Evolutionary conservation across 768 basidiomycete species (phyloP).

Genomic region (Sarcomyxa edulis): DNA sequence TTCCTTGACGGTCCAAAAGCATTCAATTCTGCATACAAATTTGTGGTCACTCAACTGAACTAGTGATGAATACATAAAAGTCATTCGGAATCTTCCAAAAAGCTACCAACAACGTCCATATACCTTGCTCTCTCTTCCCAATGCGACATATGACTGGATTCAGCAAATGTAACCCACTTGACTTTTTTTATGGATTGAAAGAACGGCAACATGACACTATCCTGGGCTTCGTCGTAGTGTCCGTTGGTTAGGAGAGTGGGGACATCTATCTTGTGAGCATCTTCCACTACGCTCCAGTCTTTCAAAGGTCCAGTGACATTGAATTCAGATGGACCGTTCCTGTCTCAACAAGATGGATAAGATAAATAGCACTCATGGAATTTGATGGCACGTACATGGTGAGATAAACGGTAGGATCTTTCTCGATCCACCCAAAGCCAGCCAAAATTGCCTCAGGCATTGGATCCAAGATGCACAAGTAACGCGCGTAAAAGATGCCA

Average conservation of each 20-base stretch:
- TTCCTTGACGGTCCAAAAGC: too few relatives aligned
- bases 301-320: conserved; percentile 20
- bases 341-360: conserved; percentile 4
- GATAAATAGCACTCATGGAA: not conserved
- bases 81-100: conserved; percentile 13
- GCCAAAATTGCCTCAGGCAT: conserved; percentile 19
- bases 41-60: too few relatives aligned
- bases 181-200: conserved; percentile 21
- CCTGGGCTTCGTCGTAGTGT: conserved; percentile 30
- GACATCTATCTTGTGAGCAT: conserved; percentile 17
- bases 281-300: conserved; percentile 20
- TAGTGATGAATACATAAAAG: too few relatives aligned
- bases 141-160: conserved; percentile 25
- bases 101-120: conserved; percentile 19
- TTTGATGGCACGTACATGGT: conserved; percentile 22
- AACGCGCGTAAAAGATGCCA: conserved; percentile 19
- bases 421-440: conserved; percentile 16
- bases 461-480: conserved; percentile 20
- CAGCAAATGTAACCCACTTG: conserved; percentile 24
- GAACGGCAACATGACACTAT: conserved; percentile 26
- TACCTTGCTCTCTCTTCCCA: conserved; percentile 26
- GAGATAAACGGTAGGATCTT: conserved; percentile 30
- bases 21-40: too few relatives aligned
- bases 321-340: too few relatives aligned
- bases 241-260: conserved; percentile 30